Evolutionary conservation across 441 rosid species (phyloP).

Genomic region (Pelargonium fulgidum): DNA sequence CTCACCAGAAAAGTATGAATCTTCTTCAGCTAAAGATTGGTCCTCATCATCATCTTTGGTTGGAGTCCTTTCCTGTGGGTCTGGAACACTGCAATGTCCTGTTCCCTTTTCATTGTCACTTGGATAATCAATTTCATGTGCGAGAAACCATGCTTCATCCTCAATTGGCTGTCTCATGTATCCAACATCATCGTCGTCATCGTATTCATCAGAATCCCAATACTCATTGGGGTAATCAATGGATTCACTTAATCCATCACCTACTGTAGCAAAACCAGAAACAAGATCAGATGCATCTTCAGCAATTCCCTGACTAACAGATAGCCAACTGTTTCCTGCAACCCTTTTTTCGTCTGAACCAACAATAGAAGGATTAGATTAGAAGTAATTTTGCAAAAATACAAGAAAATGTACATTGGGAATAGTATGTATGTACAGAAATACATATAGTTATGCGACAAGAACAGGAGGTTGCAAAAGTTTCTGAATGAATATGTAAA

Average conservation of each 20-base stretch:
- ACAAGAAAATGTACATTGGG: slow-evolving; percentile 8
- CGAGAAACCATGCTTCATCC: slow-evolving; percentile 95
- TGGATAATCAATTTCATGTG: slow-evolving; percentile 97
- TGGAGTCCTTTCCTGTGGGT: slow-evolving; percentile 56
- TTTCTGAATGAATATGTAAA: not conserved
- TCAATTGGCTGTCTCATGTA: slow-evolving; percentile 95
- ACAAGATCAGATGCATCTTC: slow-evolving; percentile 94
- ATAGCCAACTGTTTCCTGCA: slow-evolving; percentile 89
- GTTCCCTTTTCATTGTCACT: slow-evolving; percentile 95
- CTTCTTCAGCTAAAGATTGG: slow-evolving; percentile 89
- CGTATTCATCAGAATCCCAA: slow-evolving; percentile 99
- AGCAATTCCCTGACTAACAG: slow-evolving; percentile 91
- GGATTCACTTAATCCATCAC: slow-evolving; percentile 92
- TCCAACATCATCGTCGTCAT: slow-evolving; percentile 93
- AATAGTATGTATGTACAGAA: not conserved
- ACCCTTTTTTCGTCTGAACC: slow-evolving; percentile 56
- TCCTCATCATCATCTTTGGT: slow-evolving; percentile 79
- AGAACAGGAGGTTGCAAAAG: not conserved
- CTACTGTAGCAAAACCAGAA: slow-evolving; percentile 94
- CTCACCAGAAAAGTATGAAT: slow-evolving; percentile 83
- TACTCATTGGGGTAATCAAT: slow-evolving; percentile 83
- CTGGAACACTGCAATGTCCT: slow-evolving; percentile 69
- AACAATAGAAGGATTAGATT: slow-evolving; percentile 17
- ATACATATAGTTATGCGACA: not conserved
- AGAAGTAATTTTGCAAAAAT: not conserved